Evolutionary conservation across 129 eudicot genomes (phyloP), one percentile per base, ranked within the genome.

Genomic region (Flaveria trinervia): DNA sequence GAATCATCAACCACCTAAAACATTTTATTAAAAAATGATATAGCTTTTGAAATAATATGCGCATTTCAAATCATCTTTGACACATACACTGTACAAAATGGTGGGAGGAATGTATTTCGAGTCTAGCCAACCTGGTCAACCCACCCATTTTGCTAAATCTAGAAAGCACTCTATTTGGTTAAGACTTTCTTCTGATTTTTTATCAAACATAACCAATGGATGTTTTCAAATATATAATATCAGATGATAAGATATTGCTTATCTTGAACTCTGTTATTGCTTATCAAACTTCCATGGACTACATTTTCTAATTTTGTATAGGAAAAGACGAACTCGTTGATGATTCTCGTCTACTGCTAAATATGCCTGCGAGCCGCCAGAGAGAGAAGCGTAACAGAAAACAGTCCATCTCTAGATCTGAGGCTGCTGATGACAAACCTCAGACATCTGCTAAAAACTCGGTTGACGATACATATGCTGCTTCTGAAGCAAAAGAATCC

Each of bases 381-480:
- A 79, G 73, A 51, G 89, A 88, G 56, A 83, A 82, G 77, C 84
- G 77, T 25, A 86, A 82, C 78, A 79, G 87, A 43, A 76, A 81
- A 73, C 86, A 79, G 70, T 48, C 81, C 69, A 18, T 68, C 18
- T 62, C 86, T 15, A 83, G 77, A 49, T 33, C 49, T 74, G 96
- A 81, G 75, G 80, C 62, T 81, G 72, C 87, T 80, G 87, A 77
- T 16, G 44, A 51, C 74, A 88, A 83, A 85, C 62, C 83, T 73
- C 83, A 78, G 57, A 85, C 92, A 60, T 68, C 74, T 26, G 89
- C 79, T 68, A 85, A 84, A 84, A 74, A 54, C 57, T 79, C 74
- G 55, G 81, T 72, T 77, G 67, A 46, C 57, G 84, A 86, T 77
- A 83, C 45, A 15, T 77, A 74, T 77, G 71, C 78, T 69, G 72